These are phyloP conservation scores for Ophiocordyceps camponoti-saundersi DNA, from an alignment of 2,329 filamentous ascomycete genomes.

Conservation along the genomic window DNA sequence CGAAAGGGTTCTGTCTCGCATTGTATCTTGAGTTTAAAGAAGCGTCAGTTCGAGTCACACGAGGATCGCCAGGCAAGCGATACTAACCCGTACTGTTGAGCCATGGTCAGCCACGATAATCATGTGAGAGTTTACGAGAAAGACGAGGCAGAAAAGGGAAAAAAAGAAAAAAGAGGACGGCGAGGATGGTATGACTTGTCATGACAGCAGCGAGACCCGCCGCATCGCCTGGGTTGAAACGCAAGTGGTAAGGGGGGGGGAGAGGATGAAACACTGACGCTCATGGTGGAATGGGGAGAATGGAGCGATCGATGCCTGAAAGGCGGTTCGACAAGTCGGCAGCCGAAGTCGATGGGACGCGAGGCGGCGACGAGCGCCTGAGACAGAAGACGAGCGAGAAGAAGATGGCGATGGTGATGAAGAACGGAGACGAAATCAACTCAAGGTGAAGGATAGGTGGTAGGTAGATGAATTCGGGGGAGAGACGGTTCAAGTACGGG, in stretches of 20 bases:
- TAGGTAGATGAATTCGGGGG: background rate
- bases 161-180: background rate
- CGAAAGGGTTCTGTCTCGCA: conserved; percentile 38
- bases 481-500: background rate
- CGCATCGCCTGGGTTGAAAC: conserved; percentile 5
- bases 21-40: conserved; percentile 29
- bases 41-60: background rate
- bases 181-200: background rate
- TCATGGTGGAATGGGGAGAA: conserved; percentile 8
- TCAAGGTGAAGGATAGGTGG: no score
- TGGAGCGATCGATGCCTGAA: background rate
- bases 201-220: conserved; percentile 1
- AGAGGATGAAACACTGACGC: conserved; percentile 11
- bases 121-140: background rate
- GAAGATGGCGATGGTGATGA: background rate
- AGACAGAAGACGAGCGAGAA: background rate
- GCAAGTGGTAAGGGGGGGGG: conserved; percentile 6
- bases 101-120: conserved; percentile 11
- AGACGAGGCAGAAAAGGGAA: background rate
- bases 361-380: background rate
- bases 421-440: background rate
- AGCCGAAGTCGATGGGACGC: background rate
- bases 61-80: background rate
- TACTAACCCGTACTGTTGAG: conserved; percentile 37
- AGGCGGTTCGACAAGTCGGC: background rate